A percentile compares a stretch with the other conserved stretches of the same genome.
Evolutionary conservation across 1,284 basidiomycete genomes (phyloP).

Genomic region (Amylostereum areolatum): DNA sequence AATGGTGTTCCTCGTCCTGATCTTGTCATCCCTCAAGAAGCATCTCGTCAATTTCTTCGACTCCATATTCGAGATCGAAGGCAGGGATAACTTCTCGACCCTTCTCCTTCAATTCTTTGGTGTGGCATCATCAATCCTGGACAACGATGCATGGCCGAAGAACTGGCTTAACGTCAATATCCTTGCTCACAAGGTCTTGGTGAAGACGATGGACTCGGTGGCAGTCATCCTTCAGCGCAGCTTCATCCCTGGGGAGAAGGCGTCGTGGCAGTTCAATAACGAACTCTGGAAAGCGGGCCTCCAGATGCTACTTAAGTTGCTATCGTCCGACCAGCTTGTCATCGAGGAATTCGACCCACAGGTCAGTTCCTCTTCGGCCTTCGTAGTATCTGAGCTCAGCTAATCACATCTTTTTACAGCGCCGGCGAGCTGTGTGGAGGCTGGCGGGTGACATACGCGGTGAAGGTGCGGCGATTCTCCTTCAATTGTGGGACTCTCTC

Average conservation of each 20-base stretch:
- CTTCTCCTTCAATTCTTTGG: slow-evolving; percentile 79
- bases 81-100: slow-evolving; percentile 67
- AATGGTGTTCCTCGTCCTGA: slow-evolving; percentile 78
- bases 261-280: slow-evolving; percentile 67
- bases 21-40: slow-evolving; percentile 75
- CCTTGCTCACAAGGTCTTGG: slow-evolving; percentile 81
- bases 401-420: slow-evolving; percentile 39
- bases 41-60: slow-evolving; percentile 80
- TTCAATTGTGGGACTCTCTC: slow-evolving; percentile 84
- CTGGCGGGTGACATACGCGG: slow-evolving; percentile 92
- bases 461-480: slow-evolving; percentile 83
- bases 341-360: slow-evolving; percentile 94
- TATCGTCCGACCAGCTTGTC: slow-evolving; percentile 86
- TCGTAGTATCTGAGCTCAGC: not conserved
- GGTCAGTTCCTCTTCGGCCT: slow-evolving; percentile 35
- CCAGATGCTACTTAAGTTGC: slow-evolving; percentile 75
- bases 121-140: slow-evolving; percentile 77
- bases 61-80: slow-evolving; percentile 80
- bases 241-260: slow-evolving; percentile 72
- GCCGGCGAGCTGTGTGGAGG: slow-evolving; percentile 93
- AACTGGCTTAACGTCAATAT: slow-evolving; percentile 94
- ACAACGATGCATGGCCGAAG: slow-evolving; percentile 85
- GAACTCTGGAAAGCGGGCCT: slow-evolving; percentile 82
- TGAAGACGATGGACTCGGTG: slow-evolving; percentile 86
- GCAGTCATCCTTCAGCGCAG: slow-evolving; percentile 72